Base-by-base conservation (phyloP, 345 rosid species). In the Syzygium grande region DNA sequence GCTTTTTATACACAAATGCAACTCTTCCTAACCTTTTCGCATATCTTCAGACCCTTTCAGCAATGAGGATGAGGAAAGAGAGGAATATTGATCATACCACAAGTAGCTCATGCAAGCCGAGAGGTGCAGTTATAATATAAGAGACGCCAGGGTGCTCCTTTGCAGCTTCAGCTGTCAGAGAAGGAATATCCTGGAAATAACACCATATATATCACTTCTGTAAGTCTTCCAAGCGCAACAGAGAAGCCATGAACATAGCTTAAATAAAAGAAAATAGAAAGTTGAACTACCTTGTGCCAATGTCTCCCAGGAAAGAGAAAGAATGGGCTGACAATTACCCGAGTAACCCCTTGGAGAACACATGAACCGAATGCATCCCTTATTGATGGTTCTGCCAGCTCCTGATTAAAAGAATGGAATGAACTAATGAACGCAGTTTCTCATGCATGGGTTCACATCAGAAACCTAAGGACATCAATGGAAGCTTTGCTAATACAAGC, bases 271-370 rank as follows among this genome's bases (percentile, higher is more conserved):
- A 73, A 73, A 52, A 86, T 30, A 83, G 84, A 79, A 73, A 22
- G 63, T 89, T 84, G 85, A 91, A 54, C 14, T 91, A 97, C 99
- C 98, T 92, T 93, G 90, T 94, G 92, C 99, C 99, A 97, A 78
- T 97, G 99, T 88, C 98, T 92, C 87, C 99, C 99, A 1, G 98
- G 99, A 88, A 95, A 95, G 85, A 97, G 95, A 88, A 97, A 98
- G 91, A 96, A 98, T 5, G 99, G 99, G 91, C 96, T 94, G 54
- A 98, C 94, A 86, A 98, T 94, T 86, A 98, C 97, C 29, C 97
- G 96, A 88, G 85, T 89, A 2, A 97, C 98, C 25, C 99, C 99
- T 92, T 90, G 92, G 89, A 55, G 90, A 89, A 98, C 94, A 86
- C 99, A 98, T 52, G 87, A 91, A 90, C 90, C 89, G 86, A 94